Evolutionary conservation across 2,329 filamentous ascomycete genomes (phyloP), one percentile per base, ranked within the genome.

Genomic region (Clonostachys rosea): DNA sequence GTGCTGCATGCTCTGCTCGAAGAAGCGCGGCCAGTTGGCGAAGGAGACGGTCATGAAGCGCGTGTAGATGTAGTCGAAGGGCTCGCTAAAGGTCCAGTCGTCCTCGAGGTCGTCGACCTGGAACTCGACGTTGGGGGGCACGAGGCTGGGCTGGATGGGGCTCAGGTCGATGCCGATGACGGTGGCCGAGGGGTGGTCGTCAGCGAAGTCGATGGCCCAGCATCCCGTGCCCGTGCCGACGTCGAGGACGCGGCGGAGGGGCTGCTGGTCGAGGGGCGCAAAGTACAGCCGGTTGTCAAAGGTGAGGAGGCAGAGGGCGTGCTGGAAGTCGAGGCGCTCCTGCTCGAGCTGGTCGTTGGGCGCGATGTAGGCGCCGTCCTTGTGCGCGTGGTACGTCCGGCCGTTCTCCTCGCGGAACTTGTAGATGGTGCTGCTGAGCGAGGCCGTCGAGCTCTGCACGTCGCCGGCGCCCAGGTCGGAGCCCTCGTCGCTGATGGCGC

Each of bases 61-160:
- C 24, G 50, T 52, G 46, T 65, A 60, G 44, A 70, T 63, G 46
- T 61, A 67, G 47, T 70, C 67, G 39, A 68, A 67, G 3, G 55
- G 52, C 6, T 52, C 43, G 5, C 52, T 49, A 37, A 53, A 68
- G 4, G 59, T 59, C 67, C 67, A 70, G 39, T 55, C 52, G 44
- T 60, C 55, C 24, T 66, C 63, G 2, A 59, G 50, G 47, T 69
- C 66, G 47, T 70, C 66, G 46, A 70, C 57, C 43, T 70, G 65
- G 53, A 76, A 77, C n/a, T 59, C 57, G 40, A 73, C 62, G 49
- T 77, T 77, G 1, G 68, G 65, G 1, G 73, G 73, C 8, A 71
- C 68, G 40, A 52, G 53, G 44, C 18, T 41, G 1, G 65, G 65
- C 41, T 68, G 65, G 20, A 68, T 64, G 1, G 63, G 62, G 5